Evolutionary conservation across 1,284 basidiomycete species (phyloP).

Genomic region (Anthracocystis panici-leucophaei): DNA sequence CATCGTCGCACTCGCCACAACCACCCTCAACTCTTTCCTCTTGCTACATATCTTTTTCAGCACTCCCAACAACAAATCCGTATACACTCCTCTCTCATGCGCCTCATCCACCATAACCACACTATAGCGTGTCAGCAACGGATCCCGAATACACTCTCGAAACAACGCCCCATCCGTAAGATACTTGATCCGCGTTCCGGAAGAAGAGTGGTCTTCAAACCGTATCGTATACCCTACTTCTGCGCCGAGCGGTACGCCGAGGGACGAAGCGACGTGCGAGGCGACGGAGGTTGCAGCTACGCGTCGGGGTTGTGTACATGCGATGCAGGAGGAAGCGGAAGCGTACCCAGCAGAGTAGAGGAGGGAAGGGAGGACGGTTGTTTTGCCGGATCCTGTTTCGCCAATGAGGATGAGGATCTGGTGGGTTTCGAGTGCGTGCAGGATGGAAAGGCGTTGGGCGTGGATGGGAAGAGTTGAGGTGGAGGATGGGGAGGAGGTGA

Average conservation of each 20-base stretch:
- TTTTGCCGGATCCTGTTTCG: slow-evolving; percentile 64
- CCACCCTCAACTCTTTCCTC: slow-evolving; percentile 85
- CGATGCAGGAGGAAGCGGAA: slow-evolving; percentile 61
- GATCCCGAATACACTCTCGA: slow-evolving; percentile 62
- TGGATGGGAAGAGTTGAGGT: slow-evolving; percentile 78
- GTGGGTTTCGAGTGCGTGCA: slow-evolving; percentile 85
- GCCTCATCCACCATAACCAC: slow-evolving; percentile 72
- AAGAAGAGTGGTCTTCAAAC: slow-evolving; percentile 69
- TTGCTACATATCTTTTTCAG: slow-evolving; percentile 80
- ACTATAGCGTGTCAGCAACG: slow-evolving; percentile 61
- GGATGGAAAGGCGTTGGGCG: slow-evolving; percentile 83
- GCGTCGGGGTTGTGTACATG: slow-evolving; percentile 69
- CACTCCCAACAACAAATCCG: slow-evolving; percentile 70
- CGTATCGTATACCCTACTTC: slow-evolving; percentile 76
- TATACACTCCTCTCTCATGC: slow-evolving; percentile 70
- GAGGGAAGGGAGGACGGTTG: slow-evolving; percentile 85
- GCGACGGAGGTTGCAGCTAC: slow-evolving; percentile 70
- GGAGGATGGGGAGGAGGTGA: slow-evolving; percentile 1
- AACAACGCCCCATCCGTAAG: slow-evolving; percentile 62
- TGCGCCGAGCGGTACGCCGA: slow-evolving; percentile 76
- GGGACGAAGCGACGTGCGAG: slow-evolving; percentile 68
- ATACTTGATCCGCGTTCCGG: slow-evolving; percentile 69
- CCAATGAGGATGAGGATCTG: slow-evolving; percentile 80
- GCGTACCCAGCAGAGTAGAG: slow-evolving; percentile 81
- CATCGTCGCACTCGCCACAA: slow-evolving; percentile 94